Base-by-base conservation (phyloP, 306 rosid species). In the Glycine tomentella region DNA sequence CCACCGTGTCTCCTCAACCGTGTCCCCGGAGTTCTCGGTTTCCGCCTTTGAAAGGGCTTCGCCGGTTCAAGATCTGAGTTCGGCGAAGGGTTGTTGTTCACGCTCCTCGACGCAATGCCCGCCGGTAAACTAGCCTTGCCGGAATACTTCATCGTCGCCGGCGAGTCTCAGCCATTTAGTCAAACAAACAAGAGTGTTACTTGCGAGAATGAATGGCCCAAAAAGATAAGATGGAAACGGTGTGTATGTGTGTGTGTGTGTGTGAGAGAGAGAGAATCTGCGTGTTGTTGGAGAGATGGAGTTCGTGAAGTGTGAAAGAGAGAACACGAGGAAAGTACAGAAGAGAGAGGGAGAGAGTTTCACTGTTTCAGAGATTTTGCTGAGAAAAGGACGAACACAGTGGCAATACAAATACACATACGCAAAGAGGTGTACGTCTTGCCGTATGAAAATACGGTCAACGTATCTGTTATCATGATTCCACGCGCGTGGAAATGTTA, bases 31-130 rank as follows among this genome's bases (percentile, higher is more conserved):
- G 75, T 87, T 84, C 44, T 91, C 78, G 83, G 94, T 67, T 68
- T 86, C 61, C 72, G 63, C 2, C 70, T 63, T 10, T 62, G 84
- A 48, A 68, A 76, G 0, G 69, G 20, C 72, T 77, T 86, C 40
- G 48, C 33, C 3, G 78, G 87, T 57, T 82, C 91, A 75, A 95
- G 97, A 93, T 95, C 95, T 82, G 92, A 90, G 86, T 93, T 94
- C 20, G 81, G 89, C 5, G 82, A 75, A 0, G 79, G 87, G 82
- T 81, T 86, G 31, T 25, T 25, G 79, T 77, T 84, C 13, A 67
- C 73, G 12, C 69, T 48, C 81, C 80, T 85, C 8, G 84, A 61
- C 40, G 76, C 13, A 68, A 86, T 12, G 20, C 61, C 72, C 20
- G 78, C 73, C 15, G 87, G 76, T 6, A 8, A 81, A 34, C 74